Conservation (phyloP, 768 basidiomycete species). For the Lactarius tabidus region DNA sequence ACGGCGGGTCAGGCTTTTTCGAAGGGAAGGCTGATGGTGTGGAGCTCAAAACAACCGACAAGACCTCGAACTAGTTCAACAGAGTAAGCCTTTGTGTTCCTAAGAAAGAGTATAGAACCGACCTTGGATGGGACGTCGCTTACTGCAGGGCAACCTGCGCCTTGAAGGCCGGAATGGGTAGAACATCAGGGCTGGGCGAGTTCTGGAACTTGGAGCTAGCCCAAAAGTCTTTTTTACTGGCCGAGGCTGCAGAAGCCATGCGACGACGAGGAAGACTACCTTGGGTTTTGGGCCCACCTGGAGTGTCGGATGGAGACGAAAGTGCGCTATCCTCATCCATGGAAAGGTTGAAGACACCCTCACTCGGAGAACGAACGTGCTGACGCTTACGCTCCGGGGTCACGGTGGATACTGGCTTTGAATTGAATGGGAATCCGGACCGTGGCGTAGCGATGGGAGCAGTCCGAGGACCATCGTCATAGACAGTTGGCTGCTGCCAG, state of each 20-base stretch:
- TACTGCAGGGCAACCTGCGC: constrained; percentile 25
- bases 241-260: constrained; percentile 19
- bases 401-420: constrained; percentile 37
- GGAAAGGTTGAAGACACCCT: constrained; percentile 71
- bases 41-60: constrained; percentile 38
- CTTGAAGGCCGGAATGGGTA: constrained; percentile 63
- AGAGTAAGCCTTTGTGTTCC: not conserved
- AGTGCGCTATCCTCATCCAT: constrained; percentile 56
- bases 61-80: constrained; percentile 31
- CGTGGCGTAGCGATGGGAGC: constrained; percentile 43
- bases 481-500: constrained; percentile 35
- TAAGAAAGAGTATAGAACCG: not conserved
- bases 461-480: constrained; percentile 43
- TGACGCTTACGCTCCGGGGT: constrained; percentile 34
- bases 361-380: constrained; percentile 63
- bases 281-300: constrained; percentile 38
- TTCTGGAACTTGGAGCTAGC: constrained; percentile 84
- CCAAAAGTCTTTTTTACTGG: constrained; percentile 43
- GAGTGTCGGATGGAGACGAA: constrained; percentile 39
- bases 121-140: constrained; percentile 15
- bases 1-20: constrained; percentile 33
- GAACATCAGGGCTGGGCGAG: constrained; percentile 77
- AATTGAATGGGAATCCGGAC: constrained; percentile 40
- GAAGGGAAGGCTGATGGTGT: constrained; percentile 33
- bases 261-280: constrained; percentile 28